Base-by-base conservation (phyloP, 345 rosid genomes). In the Eucalyptus globulus region DNA sequence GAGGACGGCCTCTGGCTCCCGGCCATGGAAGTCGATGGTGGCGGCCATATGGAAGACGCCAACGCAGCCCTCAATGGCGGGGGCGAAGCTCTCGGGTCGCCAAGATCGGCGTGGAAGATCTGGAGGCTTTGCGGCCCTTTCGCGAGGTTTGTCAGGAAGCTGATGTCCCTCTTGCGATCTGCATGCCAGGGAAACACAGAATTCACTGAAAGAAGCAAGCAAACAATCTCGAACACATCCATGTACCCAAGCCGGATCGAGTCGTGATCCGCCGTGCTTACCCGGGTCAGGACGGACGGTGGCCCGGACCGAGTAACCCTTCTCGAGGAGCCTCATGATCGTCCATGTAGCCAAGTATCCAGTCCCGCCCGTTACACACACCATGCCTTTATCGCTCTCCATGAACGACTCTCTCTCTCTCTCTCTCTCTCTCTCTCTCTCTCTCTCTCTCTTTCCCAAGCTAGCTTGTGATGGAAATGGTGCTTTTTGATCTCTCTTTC, bases 41-140 rank as follows among this genome's bases (percentile, higher is more conserved):
- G 93, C 90, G 14, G 97, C 97, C 56, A 95, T 93, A 80, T 95
- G 98, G 87, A 95, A 91, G 6, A 96, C 95, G 0, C 95, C 95
- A 4, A 40, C 88, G 90, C 98, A 96, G 34, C 96, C 97, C 45
- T 91, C 91, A 40, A 96, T 92, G 51, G 97, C 96, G 16, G 90
- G 91, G 43, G 88, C 90, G 87, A 95, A 96, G 80, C 94, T 94
- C 27, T 93, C 94, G 94, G 95, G 53, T 91, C 89, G 45, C 50
- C 60, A 31, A 95, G 93, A 89, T 95, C 96, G 44, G 95, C 97
- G 3, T 45, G n/a, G 91, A 92, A 94, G 86, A 94, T 89, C 49
- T 89, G 67, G 8, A 92, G 91, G 54, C 83, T 86, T 8, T 90
- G 58, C 4, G 87, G 24, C 31, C 88, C 91, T 80, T 86, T 89